Conservation (phyloP, 345 rosid genomes). For the Dovyalis caffra region DNA sequence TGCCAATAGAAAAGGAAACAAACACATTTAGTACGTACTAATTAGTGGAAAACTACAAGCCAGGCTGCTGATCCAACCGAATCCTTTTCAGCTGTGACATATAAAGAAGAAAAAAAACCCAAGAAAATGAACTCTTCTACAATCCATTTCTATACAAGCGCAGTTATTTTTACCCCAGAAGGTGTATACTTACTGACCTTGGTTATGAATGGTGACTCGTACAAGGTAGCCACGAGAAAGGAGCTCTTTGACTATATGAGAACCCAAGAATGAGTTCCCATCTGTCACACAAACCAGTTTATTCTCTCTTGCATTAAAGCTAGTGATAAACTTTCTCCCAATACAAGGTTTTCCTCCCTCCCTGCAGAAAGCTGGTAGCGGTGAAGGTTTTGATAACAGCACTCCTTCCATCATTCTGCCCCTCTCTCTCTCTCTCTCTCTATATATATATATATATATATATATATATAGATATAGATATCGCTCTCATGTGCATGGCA, state of each 20-base stretch:
- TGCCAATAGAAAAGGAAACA: constrained; percentile 4
- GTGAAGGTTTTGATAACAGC: constrained; percentile 8
- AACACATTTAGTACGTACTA: too few relatives aligned
- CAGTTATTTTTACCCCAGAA: not conserved
- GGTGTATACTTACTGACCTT: constrained; percentile 14
- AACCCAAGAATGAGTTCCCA: constrained; percentile 41
- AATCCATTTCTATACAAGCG: not conserved
- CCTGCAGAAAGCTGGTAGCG: constrained; percentile 1
- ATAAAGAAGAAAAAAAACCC: not conserved
- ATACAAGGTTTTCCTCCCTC: constrained; percentile 11
- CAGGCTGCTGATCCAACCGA: not conserved
- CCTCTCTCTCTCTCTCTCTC: not conserved
- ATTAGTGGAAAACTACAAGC: not conserved
- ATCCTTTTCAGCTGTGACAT: not conserved
- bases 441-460: too few relatives aligned
- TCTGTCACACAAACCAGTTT: constrained; percentile 41
- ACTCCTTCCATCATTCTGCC: constrained; percentile 10
- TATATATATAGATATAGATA: too few relatives aligned
- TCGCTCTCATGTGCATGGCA: not conserved
- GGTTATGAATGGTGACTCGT: constrained; percentile 36
- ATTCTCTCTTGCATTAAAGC: constrained; percentile 25
- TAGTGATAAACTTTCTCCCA: constrained; percentile 7
- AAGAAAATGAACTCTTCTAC: not conserved
- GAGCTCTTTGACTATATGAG: constrained; percentile 32
- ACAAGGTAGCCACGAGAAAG: constrained; percentile 36